Conservation (phyloP, 2,329 filamentous ascomycete genomes). For the Cercospora berteroae region DNA sequence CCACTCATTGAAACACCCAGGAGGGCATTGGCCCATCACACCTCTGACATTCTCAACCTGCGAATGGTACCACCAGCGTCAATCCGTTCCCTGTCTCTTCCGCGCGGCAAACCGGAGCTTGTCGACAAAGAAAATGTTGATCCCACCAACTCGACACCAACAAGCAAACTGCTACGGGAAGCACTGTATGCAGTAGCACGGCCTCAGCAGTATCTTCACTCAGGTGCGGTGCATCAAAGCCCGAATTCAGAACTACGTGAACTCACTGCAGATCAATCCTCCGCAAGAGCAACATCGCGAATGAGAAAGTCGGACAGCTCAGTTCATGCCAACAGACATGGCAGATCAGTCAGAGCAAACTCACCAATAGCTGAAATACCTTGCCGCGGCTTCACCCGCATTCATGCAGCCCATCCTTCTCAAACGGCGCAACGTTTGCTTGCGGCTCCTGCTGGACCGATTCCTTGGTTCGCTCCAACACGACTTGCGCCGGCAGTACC, state of each 20-base stretch:
- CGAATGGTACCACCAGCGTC: not conserved
- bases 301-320: not conserved
- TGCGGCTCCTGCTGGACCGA: not conserved
- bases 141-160: constrained; percentile 21
- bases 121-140: constrained; percentile 23
- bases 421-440: not conserved
- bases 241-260: not conserved
- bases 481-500: not conserved
- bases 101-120: not conserved
- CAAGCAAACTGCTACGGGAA: constrained; percentile 24
- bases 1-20: not conserved
- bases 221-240: not conserved
- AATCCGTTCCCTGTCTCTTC: not conserved
- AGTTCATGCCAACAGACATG: not conserved
- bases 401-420: not conserved
- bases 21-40: constrained; percentile 16
- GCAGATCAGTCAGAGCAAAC: not conserved
- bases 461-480: not conserved
- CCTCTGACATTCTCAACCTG: constrained; percentile 29
- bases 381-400: not conserved
- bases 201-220: not conserved
- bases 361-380: not conserved
- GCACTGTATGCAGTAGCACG: constrained; percentile 9
- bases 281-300: not conserved
- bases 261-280: not conserved